Base-by-base conservation (phyloP, 257 asterid genomes). In the Cinchona pubescens region DNA sequence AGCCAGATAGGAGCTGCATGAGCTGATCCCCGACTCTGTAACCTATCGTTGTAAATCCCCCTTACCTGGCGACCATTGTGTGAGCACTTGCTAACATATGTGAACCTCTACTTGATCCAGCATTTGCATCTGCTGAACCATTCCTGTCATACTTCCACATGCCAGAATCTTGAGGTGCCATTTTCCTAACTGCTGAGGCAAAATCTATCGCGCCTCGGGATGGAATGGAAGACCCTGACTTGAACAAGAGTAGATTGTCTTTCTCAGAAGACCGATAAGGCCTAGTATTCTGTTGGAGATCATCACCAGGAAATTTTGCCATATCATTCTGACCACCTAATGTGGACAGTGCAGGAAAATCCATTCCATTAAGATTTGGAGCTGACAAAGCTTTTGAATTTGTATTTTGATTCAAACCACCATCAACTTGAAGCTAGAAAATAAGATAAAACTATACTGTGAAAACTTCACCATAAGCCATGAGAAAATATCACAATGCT, bases 331-430 rank as follows among this genome's bases (percentile, higher is more conserved):
- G 90, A 75, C 84, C 80, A 60, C 86, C 96, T 75, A 87, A 79
- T 13, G 75, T 84, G 74, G 95, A 85, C 65, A 91, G 96, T 51
- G 98, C 97, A n/a, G 99, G 99, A 76, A 95, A 92, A 86, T 91
- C 97, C 90, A 88, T 78, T 29, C 88, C 82, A 75, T 69, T 87
- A 38, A 88, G 96, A 75, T 85, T 92, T 61, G 97, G 96, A 84
- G 89, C 73, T 56, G 96, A 84, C 75, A 86, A 74, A 78, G 92
- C 84, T 82, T 84, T 87, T 37, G 97, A 85, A 77, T 78, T 84
- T 61, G 80, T 72, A 72, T 83, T 87, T 80, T 83, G 93, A 56
- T 83, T 87, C 77, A 91, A 76, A 70, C 93, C 93, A 81, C 83
- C 87, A 79, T 88, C 96, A 64, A 85, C 90, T 82, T 87, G 97